These are phyloP conservation scores for Aspergillus egyptiacus DNA, from an alignment of 495 filamentous ascomycete species.

Conservation along the genomic window DNA sequence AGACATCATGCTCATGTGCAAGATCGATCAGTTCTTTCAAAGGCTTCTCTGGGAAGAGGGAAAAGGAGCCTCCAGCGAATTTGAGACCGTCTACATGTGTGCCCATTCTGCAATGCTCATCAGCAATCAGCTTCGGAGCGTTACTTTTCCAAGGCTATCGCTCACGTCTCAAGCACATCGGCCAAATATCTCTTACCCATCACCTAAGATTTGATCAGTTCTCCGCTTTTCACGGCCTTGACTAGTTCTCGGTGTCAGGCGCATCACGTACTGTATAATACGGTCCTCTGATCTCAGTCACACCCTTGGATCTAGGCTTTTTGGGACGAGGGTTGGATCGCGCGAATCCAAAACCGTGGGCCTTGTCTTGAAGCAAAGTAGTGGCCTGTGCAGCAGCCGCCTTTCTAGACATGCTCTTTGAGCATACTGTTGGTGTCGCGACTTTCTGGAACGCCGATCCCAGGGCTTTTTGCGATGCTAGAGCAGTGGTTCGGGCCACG, in stretches of 20 bases:
- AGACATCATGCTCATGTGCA: slow-evolving; percentile 47
- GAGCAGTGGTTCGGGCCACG: not conserved
- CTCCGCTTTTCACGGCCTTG: not conserved
- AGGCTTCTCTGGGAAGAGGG: slow-evolving; percentile 43
- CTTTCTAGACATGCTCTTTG: slow-evolving; percentile 19
- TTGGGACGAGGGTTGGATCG: slow-evolving; percentile 45
- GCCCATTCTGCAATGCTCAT: slow-evolving; percentile 36
- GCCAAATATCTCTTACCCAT: slow-evolving; percentile 50
- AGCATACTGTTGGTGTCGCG: slow-evolving; percentile 2
- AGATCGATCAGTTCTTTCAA: slow-evolving; percentile 49
- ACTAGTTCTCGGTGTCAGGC: not conserved
- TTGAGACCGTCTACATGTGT: slow-evolving; percentile 52
- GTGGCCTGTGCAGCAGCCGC: slow-evolving; percentile 13
- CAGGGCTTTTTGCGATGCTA: slow-evolving; percentile 1
- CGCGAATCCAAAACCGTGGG: slow-evolving; percentile 48
- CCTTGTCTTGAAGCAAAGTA: slow-evolving; percentile 47
- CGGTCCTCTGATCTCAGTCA: slow-evolving; percentile 53
- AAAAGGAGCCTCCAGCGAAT: slow-evolving; percentile 52
- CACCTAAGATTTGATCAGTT: slow-evolving; percentile 22
- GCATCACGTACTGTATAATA: slow-evolving; percentile 44
- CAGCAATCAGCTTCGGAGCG: not conserved
- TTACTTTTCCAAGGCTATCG: not conserved
- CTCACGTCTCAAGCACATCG: slow-evolving; percentile 48
- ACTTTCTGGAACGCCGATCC: slow-evolving; percentile 8
- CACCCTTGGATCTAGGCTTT: slow-evolving; percentile 46